Evolutionary conservation across 2,329 filamentous ascomycete genomes (phyloP), one percentile per base, ranked within the genome.

Genomic region (Aspergillus tanneri): DNA sequence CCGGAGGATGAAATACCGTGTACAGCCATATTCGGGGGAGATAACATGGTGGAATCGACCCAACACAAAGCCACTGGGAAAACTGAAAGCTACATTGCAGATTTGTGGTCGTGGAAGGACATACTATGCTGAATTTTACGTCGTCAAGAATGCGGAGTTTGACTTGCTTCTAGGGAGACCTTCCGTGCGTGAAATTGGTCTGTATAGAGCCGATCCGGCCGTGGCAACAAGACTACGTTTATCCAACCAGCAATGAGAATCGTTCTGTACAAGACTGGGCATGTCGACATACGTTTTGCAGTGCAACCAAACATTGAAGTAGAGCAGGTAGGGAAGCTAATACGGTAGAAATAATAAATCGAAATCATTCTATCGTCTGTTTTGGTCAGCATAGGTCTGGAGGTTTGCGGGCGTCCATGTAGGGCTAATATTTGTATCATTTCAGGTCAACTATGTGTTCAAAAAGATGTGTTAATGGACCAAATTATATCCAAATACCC

Each of bases 161-260:
- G 45, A 47, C 19, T 10, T 42, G 6, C 14, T 42, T 4, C 16
- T 47, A 12, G 45, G 45, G 5, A 43, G 5, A 2, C 8, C 28
- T 2, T 24, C 45, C 5, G 32, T 42, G 6, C 35, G 36, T 5
- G 5, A 24, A 24, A 19, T 34, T 16, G 35, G 14, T 5, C 21
- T 47, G 19, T 41, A 34, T 28, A 19, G 37, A 12, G 14, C 22
- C 6, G 44, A 47, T 41, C 44, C 44, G 9, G 27, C 8, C 3
- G n/a, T 47, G 18, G 36, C 32, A 18, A 23, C 12, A 8, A 38
- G 44, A 21, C 23, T 47, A 7, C 19, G 18, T 16, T 21, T n/a
- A n/a, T n/a, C 12, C 27, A 12, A 10, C 12, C 18, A 34, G 24
- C 12, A 23, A 16, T 30, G 18, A 7, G 24, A 19, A 42, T 11